Evolutionary conservation across 2,329 filamentous ascomycete genomes (phyloP), one percentile per base, ranked within the genome.

Genomic region (Aspergillus intermedius): DNA sequence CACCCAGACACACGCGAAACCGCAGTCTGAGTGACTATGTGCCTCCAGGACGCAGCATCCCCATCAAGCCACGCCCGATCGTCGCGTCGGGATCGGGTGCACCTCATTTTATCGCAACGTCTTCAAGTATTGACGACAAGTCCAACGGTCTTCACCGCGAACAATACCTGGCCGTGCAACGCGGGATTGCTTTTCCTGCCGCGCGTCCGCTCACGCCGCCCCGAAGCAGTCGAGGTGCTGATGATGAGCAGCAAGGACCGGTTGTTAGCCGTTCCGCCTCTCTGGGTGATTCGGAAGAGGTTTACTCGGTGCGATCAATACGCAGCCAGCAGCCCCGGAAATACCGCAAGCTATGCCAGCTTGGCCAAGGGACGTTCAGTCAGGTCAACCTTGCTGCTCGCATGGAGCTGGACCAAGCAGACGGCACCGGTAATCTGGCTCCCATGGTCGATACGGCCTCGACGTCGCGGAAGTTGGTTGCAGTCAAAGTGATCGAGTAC

Each of bases 341-440:
- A 55, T 98, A 93, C 83, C 81, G 87, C 56, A 86, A 86, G 10
- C 72, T 98, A 35, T 85, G 87, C 50, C 74, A 84, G 55, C 78
- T 98, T 5, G 93, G 93, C 4, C 88, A 95, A 60, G 93, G 93
- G 34, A 96, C 93, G 0, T 98, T 98, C 67, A 96, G 91, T 66
- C 88, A 88, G 61, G 93, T 98, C 17, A 86, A 94, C 71, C 76
- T 98, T 39, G 93, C 91, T 4, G 95, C 91, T 9, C 89, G 87
- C 60, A 83, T 94, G 63, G 78, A 82, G 37, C 69, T 74, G 9
- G 65, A 75, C 8, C 75, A 77, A 0, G 75, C 50, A 23, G 45
- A 48, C 12, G 52, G 55, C 3, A 10, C 30, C 2, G 37, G 39
- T 0, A 48, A 58, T 44, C 47, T 45, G 30, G 43, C 50, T 9